Base-by-base conservation (phyloP, 768 basidiomycete genomes). In the Mycena polygramma region DNA sequence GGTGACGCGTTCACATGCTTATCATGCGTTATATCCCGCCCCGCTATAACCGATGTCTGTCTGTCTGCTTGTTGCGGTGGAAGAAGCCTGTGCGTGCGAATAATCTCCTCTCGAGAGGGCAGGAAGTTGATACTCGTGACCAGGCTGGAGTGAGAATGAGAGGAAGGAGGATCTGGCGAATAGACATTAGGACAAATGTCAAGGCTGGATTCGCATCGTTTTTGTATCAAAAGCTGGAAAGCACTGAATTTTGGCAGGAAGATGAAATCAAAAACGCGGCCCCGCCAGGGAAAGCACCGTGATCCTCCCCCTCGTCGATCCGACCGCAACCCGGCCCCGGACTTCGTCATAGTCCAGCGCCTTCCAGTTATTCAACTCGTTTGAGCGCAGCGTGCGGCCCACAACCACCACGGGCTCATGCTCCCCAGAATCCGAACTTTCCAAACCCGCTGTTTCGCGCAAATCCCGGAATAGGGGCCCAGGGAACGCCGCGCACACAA, bases 401-500 rank as follows among this genome's bases (percentile, higher is more conserved):
- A 1, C 36, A 5, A 63, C 55, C 24, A 8, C 1, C 0, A 39
- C 15, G 36, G 52, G 37, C 46, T 6, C 17, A 13, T 7, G n/a
- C n/a, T n/a, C n/a, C n/a, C n/a, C 51, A 26, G 10, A 7, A 10
- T 39, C 58, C 22, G 4, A 6, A 58, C n/a, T n/a, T n/a, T 52
- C 58, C 19, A 26, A 22, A 5, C 15, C 39, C 41, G n/a, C 17
- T 26, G 14, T 2, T 15, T 10, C 11, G 11, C 9, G 41, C 41
- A 7, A 2, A 10, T 2, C 41, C 5, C 2, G 41, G 24, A 58
- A 62, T 13, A 87, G 72, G 20, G 83, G 81, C 2, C 90, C 90
- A 9, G 89, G 87, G 70, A 91, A 87, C 24, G 84, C 82, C 2
- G 84, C 83, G 1, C 84, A 80, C 4, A 87, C 81, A n/a, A 91